Conservation (phyloP, 768 basidiomycete species). For the Tephrocybe sp. region DNA sequence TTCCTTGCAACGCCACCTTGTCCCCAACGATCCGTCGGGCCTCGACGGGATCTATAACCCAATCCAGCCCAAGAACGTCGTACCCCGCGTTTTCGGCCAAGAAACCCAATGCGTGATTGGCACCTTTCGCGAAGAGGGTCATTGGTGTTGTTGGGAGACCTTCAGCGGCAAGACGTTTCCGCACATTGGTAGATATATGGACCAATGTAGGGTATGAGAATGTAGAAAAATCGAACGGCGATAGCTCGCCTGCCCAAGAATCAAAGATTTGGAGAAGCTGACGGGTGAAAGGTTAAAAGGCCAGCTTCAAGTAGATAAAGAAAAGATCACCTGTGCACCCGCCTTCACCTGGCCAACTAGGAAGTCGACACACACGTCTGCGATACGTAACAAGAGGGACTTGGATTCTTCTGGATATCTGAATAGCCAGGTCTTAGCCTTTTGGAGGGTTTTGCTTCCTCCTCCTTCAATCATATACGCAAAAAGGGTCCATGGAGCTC, state of each 20-base stretch:
- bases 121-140: conserved; percentile 94
- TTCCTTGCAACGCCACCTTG: conserved; percentile 81
- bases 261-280: conserved; percentile 97
- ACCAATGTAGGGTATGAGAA: conserved; percentile 82
- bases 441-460: conserved; percentile 84
- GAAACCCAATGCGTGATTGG: conserved; percentile 64
- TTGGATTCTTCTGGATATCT: conserved; percentile 84
- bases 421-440: conserved; percentile 94
- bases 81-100: conserved; percentile 69
- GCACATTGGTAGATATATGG: conserved; percentile 72
- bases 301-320: not conserved
- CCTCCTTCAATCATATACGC: conserved; percentile 99
- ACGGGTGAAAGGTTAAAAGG: conserved; percentile 1
- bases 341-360: conserved; percentile 92
- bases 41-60: conserved; percentile 78
- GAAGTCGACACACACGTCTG: conserved; percentile 87
- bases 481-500: conserved; percentile 98
- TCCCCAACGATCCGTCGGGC: conserved; percentile 62
- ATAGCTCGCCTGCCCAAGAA: conserved; percentile 92
- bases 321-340: conserved; percentile 83
- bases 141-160: conserved; percentile 66
- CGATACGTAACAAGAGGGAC: conserved; percentile 71
- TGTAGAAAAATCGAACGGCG: conserved; percentile 77
- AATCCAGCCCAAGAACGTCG: conserved; percentile 89
- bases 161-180: conserved; percentile 49